Base-by-base conservation (phyloP, 2,329 filamentous ascomycete species). In the Bipolaris oryzae region DNA sequence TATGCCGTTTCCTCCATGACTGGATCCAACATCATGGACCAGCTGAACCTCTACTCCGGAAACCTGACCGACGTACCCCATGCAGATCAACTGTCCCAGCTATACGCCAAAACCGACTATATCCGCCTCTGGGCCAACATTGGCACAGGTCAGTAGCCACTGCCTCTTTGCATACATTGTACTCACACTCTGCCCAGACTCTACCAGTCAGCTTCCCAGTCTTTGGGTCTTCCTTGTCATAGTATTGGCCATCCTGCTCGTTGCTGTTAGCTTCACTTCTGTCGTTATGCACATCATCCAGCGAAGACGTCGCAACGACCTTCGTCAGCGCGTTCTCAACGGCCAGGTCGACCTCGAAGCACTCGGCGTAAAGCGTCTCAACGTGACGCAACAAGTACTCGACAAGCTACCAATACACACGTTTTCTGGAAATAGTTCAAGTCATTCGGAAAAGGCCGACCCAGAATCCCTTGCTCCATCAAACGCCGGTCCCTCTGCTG, bases 291-390 rank as follows among this genome's bases (percentile, higher is more conserved):
- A 95, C 66, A 80, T 88, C 20, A 79, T 95, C 28, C 91, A 96
- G 72, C 85, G 87, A 34, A 83, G 86, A 45, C 86, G 92, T 28
- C 86, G 93, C 7, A 82, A 82, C 21, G 81, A 81, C 1, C 79
- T 98, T 10, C 85, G 86, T 48, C 84, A 85, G 45, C 86, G 92
- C 11, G 88, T 97, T 15, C 82, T 86, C 55, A 82, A 81, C 7
- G 93, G 94, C 50, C 90, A 96, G 65, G 87, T 96, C 18, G 91
- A 97, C 69, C 81, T 97, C 3, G 93, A 97, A 75, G 87, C 87
- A 2, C 83, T 96, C 64, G 93, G 92, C 1, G 91, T 97, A 65
- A 94, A 91, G 70, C 85, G 89, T 13, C 78, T 96, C 21, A 91
- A 86, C 2, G 90, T 97, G 0, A 92, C 94, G 1, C 79, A 83